Conservation (phyloP, 768 basidiomycete genomes). For the Ephemerocybe angulata region DNA sequence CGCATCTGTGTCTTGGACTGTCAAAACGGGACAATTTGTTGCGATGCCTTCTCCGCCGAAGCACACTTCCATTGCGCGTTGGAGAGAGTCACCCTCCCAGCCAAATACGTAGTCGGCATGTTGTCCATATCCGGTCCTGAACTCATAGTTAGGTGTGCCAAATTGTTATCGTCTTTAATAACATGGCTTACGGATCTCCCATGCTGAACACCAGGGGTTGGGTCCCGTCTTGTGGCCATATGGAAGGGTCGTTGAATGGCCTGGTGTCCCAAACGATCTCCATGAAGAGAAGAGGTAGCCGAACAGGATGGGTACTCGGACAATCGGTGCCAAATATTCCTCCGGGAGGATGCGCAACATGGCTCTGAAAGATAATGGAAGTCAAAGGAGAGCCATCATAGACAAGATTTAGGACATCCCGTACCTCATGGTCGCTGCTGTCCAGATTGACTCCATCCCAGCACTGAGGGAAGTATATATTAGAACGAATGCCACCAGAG, state of each 20-base stretch:
- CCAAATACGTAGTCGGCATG: slow-evolving; percentile 8
- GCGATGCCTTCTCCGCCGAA: neutral
- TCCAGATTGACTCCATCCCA: slow-evolving; percentile 3
- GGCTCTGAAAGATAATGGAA: neutral
- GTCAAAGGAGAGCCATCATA: neutral
- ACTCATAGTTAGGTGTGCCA: neutral
- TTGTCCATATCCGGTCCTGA: slow-evolving; percentile 3
- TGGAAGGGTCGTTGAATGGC: slow-evolving; percentile 6
- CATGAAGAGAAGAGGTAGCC: slow-evolving; percentile 9
- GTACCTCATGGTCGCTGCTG: slow-evolving; percentile 4
- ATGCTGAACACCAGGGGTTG: slow-evolving; percentile 12
- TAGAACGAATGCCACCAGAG: slow-evolving; percentile 4
- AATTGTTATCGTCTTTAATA: neutral
- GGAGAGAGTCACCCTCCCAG: slow-evolving; percentile 7
- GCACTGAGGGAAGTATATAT: slow-evolving; percentile 6
- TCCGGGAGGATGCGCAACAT: slow-evolving; percentile 4
- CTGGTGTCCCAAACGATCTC: slow-evolving; percentile 13
- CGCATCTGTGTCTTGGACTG: neutral
- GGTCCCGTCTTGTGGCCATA: slow-evolving; percentile 7
- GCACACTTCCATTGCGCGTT: slow-evolving; percentile 4
- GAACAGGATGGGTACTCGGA: slow-evolving; percentile 7
- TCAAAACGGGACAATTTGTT: neutral
- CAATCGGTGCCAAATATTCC: slow-evolving; percentile 2
- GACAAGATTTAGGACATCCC: neutral
- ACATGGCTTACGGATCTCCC: slow-evolving; percentile 11